Evolutionary conservation across 1,284 basidiomycete species (phyloP).

Genomic region (Pseudozyma sp.): DNA sequence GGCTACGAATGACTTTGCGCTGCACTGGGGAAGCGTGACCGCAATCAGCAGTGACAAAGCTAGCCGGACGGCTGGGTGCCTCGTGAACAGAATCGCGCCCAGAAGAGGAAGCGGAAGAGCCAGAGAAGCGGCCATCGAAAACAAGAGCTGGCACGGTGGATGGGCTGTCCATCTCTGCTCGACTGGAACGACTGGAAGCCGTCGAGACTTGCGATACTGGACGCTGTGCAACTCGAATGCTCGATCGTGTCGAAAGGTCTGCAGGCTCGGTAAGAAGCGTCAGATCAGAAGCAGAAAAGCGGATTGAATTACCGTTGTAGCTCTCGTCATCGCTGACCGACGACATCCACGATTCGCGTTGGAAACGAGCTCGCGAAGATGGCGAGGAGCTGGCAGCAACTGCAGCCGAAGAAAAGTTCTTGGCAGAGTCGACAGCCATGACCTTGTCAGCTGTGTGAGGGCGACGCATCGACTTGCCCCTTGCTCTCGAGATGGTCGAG

Average conservation of each 20-base stretch:
- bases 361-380: slow-evolving; percentile 12
- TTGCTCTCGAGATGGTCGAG: slow-evolving; percentile 18
- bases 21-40: slow-evolving; percentile 5
- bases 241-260: slow-evolving; percentile 15
- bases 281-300: slow-evolving; percentile 35
- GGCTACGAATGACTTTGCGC: neutral
- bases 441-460: slow-evolving; percentile 35
- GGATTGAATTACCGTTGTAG: slow-evolving; percentile 15
- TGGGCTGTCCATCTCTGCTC: slow-evolving; percentile 4
- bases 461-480: slow-evolving; percentile 25
- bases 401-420: neutral
- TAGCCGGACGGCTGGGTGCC: slow-evolving; percentile 18
- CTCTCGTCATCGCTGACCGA: slow-evolving; percentile 16
- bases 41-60: slow-evolving; percentile 18
- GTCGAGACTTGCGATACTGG: slow-evolving; percentile 20
- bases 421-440: slow-evolving; percentile 9
- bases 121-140: slow-evolving; percentile 26
- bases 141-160: slow-evolving; percentile 18
- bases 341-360: slow-evolving; percentile 37
- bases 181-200: slow-evolving; percentile 16
- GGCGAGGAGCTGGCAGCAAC: slow-evolving; percentile 3
- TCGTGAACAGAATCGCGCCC: slow-evolving; percentile 8
- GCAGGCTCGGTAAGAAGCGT: slow-evolving; percentile 13
- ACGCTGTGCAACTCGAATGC: neutral
- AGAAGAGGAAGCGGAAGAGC: slow-evolving; percentile 22